Base-by-base conservation (phyloP, 179 eudicot species). In the Dionaea muscipula region DNA sequence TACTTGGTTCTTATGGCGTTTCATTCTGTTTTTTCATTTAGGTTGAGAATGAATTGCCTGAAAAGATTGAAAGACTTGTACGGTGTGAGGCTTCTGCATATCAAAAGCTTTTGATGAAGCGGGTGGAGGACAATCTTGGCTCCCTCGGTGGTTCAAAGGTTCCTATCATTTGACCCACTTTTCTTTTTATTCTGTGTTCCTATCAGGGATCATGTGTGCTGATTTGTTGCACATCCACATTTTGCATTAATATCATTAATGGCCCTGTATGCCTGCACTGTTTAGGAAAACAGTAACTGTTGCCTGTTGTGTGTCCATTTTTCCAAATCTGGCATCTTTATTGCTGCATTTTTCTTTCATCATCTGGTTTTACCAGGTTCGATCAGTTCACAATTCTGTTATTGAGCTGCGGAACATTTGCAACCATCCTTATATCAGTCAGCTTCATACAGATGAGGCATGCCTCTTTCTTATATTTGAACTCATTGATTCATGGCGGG, bases 51-150 rank as follows among this genome's bases (percentile, higher is more conserved):
- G 59, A 93, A 60, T 76, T 93, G 73, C 99, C 99, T 55, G 93
- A 82, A 61, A 93, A 93, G 81, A 93, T 93, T 64, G 99, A 93
- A 74, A 85, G 99, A 63, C 94, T 93, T 59, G 79, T 93, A 40
- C 81, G 96, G 73, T 93, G 99, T 60, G 99, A 93, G 68, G 99
- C 99, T 54, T 93, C 99, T 57, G 82, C 95, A 25, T 93, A 93
- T 67, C 99, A 93, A 71, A 93, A 88, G 67, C 94, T 87, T 60
- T 71, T 91, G 77, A 91, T 91, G 93, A 81, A 74, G 86, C 80
- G 98, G 66, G 98, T 91, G 27, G 98, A 91, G 58, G 98, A 91
- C n/a, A 91, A 88, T 72, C 96, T 91, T 62, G 98, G 98, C 66
- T 76, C 98, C 53, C 72, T 91, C 70, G 94, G 88, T 47, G 57